Percentiles rank a stretch among this genome's conserved stretches.
These are phyloP conservation scores for Coemansia sp. DNA, from an alignment of 192 early-diverging fungal genomes.

Conservation along the genomic window DNA sequence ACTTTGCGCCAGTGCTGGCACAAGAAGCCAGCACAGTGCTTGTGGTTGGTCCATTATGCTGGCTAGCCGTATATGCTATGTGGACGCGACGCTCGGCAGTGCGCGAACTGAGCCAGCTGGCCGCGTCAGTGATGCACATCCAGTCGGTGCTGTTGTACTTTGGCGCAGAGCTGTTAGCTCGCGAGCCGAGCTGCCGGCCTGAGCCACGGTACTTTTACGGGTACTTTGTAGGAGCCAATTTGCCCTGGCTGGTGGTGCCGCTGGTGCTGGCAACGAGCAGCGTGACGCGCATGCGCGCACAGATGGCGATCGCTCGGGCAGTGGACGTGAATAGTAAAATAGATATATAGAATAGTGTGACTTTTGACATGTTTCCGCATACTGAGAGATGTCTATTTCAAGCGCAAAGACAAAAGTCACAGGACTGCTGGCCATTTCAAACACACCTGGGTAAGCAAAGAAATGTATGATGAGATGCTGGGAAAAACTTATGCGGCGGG, in stretches of 20 bases:
- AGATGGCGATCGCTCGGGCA: background rate
- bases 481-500: constrained; percentile 23
- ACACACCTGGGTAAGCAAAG: background rate
- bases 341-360: no score
- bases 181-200: constrained; percentile 56
- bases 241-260: constrained; percentile 67
- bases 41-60: constrained; percentile 42
- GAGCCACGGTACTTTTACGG: constrained; percentile 62
- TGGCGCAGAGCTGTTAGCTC: constrained; percentile 56
- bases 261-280: constrained; percentile 28
- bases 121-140: constrained; percentile 60
- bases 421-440: no score
- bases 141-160: constrained; percentile 69
- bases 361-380: no score
- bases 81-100: constrained; percentile 19
- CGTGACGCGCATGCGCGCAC: constrained; percentile 2
- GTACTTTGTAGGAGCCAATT: constrained; percentile 66
- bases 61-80: constrained; percentile 23
- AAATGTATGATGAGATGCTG: constrained; percentile 11
- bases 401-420: no score
- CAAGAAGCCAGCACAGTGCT: constrained; percentile 64
- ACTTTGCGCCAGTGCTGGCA: constrained; percentile 49
- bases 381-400: no score
- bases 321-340: no score
- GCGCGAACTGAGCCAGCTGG: constrained; percentile 58